These are phyloP conservation scores for Cucumis cinereus DNA, from an alignment of 306 rosid species.

Conservation along the genomic window DNA sequence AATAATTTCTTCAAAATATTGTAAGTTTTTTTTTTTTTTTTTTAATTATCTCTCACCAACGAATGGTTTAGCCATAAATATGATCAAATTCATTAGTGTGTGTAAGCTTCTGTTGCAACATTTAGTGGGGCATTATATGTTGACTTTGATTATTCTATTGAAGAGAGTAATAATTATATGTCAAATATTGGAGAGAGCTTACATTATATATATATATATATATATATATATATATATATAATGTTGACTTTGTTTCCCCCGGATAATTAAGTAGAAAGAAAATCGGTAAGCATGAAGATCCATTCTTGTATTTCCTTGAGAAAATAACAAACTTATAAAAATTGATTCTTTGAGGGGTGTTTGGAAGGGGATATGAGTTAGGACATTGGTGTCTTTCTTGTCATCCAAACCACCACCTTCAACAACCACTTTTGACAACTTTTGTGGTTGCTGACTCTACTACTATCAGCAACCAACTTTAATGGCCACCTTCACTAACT, in stretches of 20 bases:
- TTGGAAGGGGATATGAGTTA: too few species aligned
- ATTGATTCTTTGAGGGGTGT: too few species aligned
- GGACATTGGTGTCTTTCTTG: too few species aligned
- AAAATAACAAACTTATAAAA: too few species aligned
- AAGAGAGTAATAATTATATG: not conserved
- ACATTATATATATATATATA: too few species aligned
- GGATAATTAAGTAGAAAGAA: not conserved
- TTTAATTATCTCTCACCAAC: not conserved
- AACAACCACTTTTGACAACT: too few species aligned
- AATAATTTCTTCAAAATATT: not conserved
- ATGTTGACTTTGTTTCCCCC: not conserved
- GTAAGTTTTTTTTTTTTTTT: not conserved
- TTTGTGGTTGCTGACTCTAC: too few species aligned
- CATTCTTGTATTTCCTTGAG: too few species aligned
- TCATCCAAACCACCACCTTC: too few species aligned
- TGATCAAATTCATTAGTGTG: not conserved
- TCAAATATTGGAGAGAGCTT: not conserved
- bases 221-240: not conserved
- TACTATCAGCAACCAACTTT: too few species aligned
- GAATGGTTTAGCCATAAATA: not conserved
- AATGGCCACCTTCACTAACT: too few species aligned
- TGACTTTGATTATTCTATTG: not conserved
- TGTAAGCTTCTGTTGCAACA: not conserved
- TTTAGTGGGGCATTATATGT: slow-evolving; percentile 2
- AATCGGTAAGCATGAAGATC: not conserved